Evolutionary conservation across 2,329 filamentous ascomycete species (phyloP), one percentile per base, ranked within the genome.

Genomic region (Sarocladiaceae sp.): DNA sequence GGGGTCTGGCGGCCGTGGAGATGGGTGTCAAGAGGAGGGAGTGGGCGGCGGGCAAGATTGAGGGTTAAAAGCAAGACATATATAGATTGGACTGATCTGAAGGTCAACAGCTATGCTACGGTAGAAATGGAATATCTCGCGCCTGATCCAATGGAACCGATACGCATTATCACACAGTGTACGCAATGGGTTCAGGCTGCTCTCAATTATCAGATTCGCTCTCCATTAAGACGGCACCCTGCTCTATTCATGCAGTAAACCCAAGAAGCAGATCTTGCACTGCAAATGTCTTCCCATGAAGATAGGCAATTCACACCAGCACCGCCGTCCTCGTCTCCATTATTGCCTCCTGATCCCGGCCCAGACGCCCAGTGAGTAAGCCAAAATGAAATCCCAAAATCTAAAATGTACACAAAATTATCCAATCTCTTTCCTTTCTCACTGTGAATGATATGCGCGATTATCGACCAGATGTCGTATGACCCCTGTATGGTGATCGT

Each of bases 1-100:
- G 94, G 94, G 94, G 94, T 3, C 78, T 83, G 60, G 94, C 93
- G 18, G 94, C 94, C 5, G 94, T 99, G 29, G 94, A 99, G 77
- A 80, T 99, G 76, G 92, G 88, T 5, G 80, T 88, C 17, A 97
- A 96, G 84, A 83, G 88, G 66, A 87, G 78, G 70, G 86, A 84
- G 49, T 97, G 92, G 93, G 80, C 82, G 2, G 81, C 86, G 57
- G 92, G 92, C 40, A 78, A 75, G 64, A 73, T 82, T 52, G 76
- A 78, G 54, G 69, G 68, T 29, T 71, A 58, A 54, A 23, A 61
- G n/a, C n/a, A 12, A 18, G 22, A 46, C 11, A 29, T 15, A 15
- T 15, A 8, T 33, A 33, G 29, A 8, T 33, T 15, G 29, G 29
- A 33, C 29, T n/a, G n/a, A n/a, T n/a, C n/a, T n/a, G n/a, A n/a